Evolutionary conservation across 805 yeast species (phyloP), one percentile per base, ranked within the genome.

Genomic region (Torulaspora gathmanii): DNA sequence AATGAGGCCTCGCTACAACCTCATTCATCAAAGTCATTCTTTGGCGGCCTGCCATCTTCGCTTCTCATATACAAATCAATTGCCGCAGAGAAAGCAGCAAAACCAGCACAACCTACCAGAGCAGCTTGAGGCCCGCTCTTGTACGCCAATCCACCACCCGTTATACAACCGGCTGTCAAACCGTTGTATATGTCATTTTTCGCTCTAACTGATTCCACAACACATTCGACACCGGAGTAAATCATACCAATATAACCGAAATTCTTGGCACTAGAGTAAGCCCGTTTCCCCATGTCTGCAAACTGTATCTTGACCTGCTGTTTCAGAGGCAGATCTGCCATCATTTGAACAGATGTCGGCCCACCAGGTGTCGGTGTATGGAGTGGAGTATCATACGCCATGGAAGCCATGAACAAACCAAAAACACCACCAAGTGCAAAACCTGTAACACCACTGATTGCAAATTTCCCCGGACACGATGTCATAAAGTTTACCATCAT

Each of bases 111-210:
- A 1, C 99, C 99, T 47, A 90, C 64, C 20, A 81, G 57, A 0
- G 96, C 93, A 23, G 95, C 95, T 57, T 83, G 89, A 1, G 99
- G 99, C 1, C 99, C 99, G 38, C 93, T 80, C 61, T 85, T 87
- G 55, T 86, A 76, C 1, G 97, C 95, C 42, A 93, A 74, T 0
- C 96, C 97, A 27, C 96, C 99, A 35, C 99, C 99, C 1, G 99
- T 93, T 29, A 91, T 72, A 68, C 97, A 93, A 2, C 99, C 99
- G 3, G 98, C 98, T 35, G 79, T 75, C 2, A 87, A 79, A 36
- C 97, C 96, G 63, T 93, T 93, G 69, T 83, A 88, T 9, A 91
- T 78, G 65, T 93, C 99, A 59, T 85, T 89, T 59, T 86, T 89
- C 1, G 95, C 97, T 57, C 98, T 74, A 42, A 79, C 58, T 23